Evolutionary conservation across 2,329 filamentous ascomycete species (phyloP), one percentile per base, ranked within the genome.

Genomic region (Monilinia fructigena): DNA sequence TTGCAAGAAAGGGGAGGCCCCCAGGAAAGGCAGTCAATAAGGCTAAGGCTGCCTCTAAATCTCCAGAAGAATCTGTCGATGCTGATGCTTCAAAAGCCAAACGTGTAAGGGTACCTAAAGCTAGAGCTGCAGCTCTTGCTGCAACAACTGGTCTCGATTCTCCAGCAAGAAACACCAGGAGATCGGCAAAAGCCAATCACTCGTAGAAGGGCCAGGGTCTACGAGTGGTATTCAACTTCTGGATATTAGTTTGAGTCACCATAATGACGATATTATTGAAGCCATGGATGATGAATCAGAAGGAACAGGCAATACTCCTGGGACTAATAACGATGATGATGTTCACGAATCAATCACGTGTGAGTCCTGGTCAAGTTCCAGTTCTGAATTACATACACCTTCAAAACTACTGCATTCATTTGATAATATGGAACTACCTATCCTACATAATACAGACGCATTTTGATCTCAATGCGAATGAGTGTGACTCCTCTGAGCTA

Each of bases 191-290:
- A 74, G 72, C 61, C 54, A 67, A 65, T 72, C 76, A 77, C 74
- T 76, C 74, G 72, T 76, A 76, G 68, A 69, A 70, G 67, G 20
- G 18, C 56, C 64, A 70, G 76, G 68, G 65, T 73, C 70, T 75
- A 67, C 74, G 75, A 73, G 75, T 77, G 76, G 73, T 75, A 66
- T 68, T 70, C 61, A 58, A 54, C 53, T 70, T 75, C 75, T 77
- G 75, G 74, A 71, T 69, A 65, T 59, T 63, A 55, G 58, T 61
- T 61, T 14, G 45, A 50, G 42, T 52, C 58, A 38, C 65, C 40
- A 45, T 42, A 38, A 18, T 31, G 12, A 12, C 42, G 62, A 59
- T 16, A 35, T 48, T 20, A 23, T 47, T 59, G 23, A 45, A 20
- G 10, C 18, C 42, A 11, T 28, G 7, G 35, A 28, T 40, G 26